Evolutionary conservation across 495 filamentous ascomycete species (phyloP), one percentile per base, ranked within the genome.

Genomic region (Trichoderma asperelloides): DNA sequence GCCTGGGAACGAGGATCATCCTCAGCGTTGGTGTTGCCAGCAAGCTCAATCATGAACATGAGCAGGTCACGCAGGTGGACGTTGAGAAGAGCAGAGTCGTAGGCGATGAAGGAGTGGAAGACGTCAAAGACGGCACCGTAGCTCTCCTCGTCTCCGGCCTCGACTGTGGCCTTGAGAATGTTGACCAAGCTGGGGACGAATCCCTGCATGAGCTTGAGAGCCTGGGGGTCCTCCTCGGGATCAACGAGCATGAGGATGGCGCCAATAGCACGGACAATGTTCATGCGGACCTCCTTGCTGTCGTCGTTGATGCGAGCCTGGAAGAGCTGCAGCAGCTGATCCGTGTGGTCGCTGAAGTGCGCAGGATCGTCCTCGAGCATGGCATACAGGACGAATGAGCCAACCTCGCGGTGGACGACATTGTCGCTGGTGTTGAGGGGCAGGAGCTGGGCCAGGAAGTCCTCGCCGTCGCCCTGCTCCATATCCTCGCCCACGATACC

Each of bases 61-160:
- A 98, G 81, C 37, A 98, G 82, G 73, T 97, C 90, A 76, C 89
- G 90, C 76, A 99, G 93, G 78, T 97, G 92, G 43, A 84, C 81
- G 68, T 87, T 90, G 30, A 97, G 79, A 37, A 98, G 82, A n/a
- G 89, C 84, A 28, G 89, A 87, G 72, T 98, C 93, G 74, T 91
- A 96, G 68, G 91, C 91, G 39, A 98, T 83, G 68, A 98, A 85
- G 40, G 91, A 96, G 79, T 98, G 96, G 84, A 98, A 97, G 64
- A 97, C 93, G 76, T 98, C 95, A 72, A 98, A 98, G 7, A 89
- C 89, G 72, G 94, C 89, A 77, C 91, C 90, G 63, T 89, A 85
- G 68, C 88, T 89, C 70, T 96, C 93, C 68, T 97, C 94, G 72
- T 98, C 88, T 11, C 86, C 83, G 37, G 84, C 81, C 70, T 89